Conservation (phyloP, 768 basidiomycete species). For the Lactarius akahatsu region DNA sequence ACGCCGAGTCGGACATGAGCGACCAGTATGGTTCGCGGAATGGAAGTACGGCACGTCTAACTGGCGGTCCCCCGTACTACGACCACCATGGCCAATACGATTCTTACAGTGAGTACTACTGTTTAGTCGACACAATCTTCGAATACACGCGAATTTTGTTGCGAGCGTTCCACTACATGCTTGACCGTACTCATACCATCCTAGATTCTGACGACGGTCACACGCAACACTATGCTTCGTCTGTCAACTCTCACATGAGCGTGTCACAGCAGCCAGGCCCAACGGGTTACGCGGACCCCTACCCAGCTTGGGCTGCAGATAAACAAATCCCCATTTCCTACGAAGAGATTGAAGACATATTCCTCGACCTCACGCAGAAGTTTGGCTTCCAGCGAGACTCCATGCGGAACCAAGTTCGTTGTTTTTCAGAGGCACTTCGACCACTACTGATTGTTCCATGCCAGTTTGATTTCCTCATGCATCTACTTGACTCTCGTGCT, state of each 20-base stretch:
- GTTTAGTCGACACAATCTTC: neutral
- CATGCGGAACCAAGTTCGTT: slow-evolving; percentile 87
- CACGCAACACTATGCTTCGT: slow-evolving; percentile 36
- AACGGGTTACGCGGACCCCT: slow-evolving; percentile 54
- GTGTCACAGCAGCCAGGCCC: slow-evolving; percentile 26
- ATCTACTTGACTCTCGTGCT: slow-evolving; percentile 94
- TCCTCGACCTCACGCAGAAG: slow-evolving; percentile 96
- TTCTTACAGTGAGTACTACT: slow-evolving; percentile 27
- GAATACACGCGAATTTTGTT: neutral
- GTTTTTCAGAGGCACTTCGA: slow-evolving; percentile 12
- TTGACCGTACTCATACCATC: slow-evolving; percentile 24
- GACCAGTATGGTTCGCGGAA: slow-evolving; percentile 29
- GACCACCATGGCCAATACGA: slow-evolving; percentile 29
- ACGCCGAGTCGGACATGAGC: slow-evolving; percentile 30
- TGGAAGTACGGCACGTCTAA: slow-evolving; percentile 28
- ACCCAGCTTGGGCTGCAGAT: slow-evolving; percentile 94
- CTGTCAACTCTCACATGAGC: slow-evolving; percentile 39
- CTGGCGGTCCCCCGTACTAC: slow-evolving; percentile 13
- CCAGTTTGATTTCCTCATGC: slow-evolving; percentile 97
- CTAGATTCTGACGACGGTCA: slow-evolving; percentile 37
- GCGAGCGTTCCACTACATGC: neutral
- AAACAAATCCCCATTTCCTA: slow-evolving; percentile 94
- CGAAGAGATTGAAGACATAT: slow-evolving; percentile 98
- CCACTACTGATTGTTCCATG: slow-evolving; percentile 23
- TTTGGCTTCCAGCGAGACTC: slow-evolving; percentile 97